Conservation (phyloP, 2,329 filamentous ascomycete species). For the Trichoderma polysporum region DNA sequence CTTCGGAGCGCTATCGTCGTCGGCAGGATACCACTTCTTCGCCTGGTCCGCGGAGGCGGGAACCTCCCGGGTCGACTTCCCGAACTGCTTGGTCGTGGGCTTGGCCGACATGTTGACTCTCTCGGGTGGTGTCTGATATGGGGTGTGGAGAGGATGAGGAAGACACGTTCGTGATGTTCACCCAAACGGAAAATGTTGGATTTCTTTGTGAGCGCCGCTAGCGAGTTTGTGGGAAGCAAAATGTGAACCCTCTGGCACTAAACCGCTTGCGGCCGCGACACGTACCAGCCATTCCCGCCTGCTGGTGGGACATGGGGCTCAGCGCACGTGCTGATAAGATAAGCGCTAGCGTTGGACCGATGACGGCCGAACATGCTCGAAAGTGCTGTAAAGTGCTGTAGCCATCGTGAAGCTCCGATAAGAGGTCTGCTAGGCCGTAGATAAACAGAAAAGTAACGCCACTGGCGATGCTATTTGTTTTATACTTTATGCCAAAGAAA, state of each 20-base stretch:
- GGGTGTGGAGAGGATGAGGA: constrained; percentile 44
- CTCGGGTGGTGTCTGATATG: constrained; percentile 24
- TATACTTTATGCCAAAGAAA: not conserved
- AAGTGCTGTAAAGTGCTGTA: constrained; percentile 39
- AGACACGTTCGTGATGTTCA: constrained; percentile 40
- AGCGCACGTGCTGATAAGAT: constrained; percentile 41
- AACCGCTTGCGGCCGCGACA: constrained; percentile 29
- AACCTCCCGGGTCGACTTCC: constrained; percentile 91
- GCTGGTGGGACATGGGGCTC: constrained; percentile 35
- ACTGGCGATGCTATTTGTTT: not conserved
- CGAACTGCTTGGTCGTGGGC: constrained; percentile 89
- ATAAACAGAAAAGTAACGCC: not conserved
- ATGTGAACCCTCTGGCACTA: constrained; percentile 45
- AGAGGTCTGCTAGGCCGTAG: not conserved
- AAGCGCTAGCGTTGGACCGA: constrained; percentile 21
- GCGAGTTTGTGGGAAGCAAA: constrained; percentile 46
- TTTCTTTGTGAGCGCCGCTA: constrained; percentile 44
- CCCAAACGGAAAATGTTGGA: constrained; percentile 39
- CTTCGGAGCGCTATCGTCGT: constrained; percentile 85
- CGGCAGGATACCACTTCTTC: constrained; percentile 97
- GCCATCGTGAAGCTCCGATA: constrained; percentile 29
- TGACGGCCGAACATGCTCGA: constrained; percentile 42
- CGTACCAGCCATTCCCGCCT: constrained; percentile 23
- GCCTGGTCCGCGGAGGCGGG: constrained; percentile 87
- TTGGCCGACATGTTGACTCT: constrained; percentile 70